A percentile compares a stretch with the other conserved stretches of the same genome.
These are phyloP conservation scores for Symbiodinium natans DNA, from an alignment of 73 alveolate species.

Conservation along the genomic window DNA sequence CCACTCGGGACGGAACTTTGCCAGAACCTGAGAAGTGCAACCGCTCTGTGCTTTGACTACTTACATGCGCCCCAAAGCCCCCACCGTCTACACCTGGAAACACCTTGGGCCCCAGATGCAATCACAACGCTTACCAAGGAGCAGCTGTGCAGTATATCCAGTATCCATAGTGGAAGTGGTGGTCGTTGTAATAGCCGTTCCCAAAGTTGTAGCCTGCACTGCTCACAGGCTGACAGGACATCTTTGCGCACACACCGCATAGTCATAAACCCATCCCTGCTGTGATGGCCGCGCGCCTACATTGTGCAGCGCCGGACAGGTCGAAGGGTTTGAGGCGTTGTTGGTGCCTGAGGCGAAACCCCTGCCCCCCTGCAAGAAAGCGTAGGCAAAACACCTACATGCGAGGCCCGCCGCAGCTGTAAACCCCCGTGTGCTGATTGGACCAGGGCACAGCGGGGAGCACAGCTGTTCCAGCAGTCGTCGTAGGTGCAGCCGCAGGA, in stretches of 20 bases:
- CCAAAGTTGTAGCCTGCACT: conserved; percentile 71
- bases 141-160: conserved; percentile 57
- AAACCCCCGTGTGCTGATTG: too few relatives aligned
- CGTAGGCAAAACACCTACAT: too few relatives aligned
- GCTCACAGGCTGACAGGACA: too few relatives aligned
- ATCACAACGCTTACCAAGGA: background rate
- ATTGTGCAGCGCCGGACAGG: conserved; percentile 61
- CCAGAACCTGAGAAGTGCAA: conserved; percentile 20
- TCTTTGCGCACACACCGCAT: background rate
- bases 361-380: background rate
- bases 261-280: background rate
- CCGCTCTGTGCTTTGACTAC: background rate
- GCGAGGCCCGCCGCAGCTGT: too few relatives aligned
- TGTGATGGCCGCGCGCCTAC: background rate
- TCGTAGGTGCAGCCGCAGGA: conserved; percentile 87
- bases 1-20: conserved; percentile 94
- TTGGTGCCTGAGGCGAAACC: conserved; percentile 12
- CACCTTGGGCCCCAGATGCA: background rate
- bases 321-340: conserved; percentile 32
- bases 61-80: background rate
- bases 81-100: background rate
- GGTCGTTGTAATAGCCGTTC: conserved; percentile 86
- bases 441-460: conserved; percentile 21
- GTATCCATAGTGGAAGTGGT: conserved; percentile 88
- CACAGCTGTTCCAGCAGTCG: conserved; percentile 84